These are phyloP conservation scores for Apiosordaria backusii DNA, from an alignment of 495 filamentous ascomycete species.

Conservation along the genomic window DNA sequence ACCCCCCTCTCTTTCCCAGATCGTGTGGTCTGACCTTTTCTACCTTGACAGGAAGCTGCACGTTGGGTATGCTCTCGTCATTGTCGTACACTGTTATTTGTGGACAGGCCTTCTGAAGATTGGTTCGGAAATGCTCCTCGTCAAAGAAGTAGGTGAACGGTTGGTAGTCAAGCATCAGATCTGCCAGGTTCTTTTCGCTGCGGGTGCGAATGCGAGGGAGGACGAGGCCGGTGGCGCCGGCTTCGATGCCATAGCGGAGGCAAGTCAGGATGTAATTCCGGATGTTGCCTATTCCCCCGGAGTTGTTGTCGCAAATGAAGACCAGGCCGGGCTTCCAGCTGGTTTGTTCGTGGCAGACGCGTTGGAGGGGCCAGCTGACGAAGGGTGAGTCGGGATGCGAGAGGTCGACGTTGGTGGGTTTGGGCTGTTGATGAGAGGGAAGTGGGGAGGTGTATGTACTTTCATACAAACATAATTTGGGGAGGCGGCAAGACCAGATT, in stretches of 20 bases:
- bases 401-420: constrained; percentile 27
- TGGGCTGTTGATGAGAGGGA: neutral
- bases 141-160: constrained; percentile 48
- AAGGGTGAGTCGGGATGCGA: constrained; percentile 40
- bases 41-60: constrained; percentile 25
- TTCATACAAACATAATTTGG: constrained; percentile 23
- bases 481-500: constrained; percentile 25
- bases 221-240: constrained; percentile 44
- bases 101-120: constrained; percentile 38
- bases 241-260: constrained; percentile 48
- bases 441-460: constrained; percentile 1
- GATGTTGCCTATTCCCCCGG: constrained; percentile 52
- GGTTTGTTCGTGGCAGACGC: constrained; percentile 42
- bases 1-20: constrained; percentile 39
- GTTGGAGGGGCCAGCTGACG: constrained; percentile 43
- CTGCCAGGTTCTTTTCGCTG: constrained; percentile 29
- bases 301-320: constrained; percentile 51
- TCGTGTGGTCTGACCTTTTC: constrained; percentile 41
- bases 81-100: constrained; percentile 39
- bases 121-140: constrained; percentile 37
- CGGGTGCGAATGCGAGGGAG: constrained; percentile 43
- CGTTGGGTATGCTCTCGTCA: constrained; percentile 38
- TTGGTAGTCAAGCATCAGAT: constrained; percentile 32
- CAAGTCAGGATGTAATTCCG: constrained; percentile 52
- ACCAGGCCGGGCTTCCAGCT: constrained; percentile 37